Evolutionary conservation across 2,329 filamentous ascomycete genomes (phyloP).

Genomic region (Macrophomina pseudophaseolina): DNA sequence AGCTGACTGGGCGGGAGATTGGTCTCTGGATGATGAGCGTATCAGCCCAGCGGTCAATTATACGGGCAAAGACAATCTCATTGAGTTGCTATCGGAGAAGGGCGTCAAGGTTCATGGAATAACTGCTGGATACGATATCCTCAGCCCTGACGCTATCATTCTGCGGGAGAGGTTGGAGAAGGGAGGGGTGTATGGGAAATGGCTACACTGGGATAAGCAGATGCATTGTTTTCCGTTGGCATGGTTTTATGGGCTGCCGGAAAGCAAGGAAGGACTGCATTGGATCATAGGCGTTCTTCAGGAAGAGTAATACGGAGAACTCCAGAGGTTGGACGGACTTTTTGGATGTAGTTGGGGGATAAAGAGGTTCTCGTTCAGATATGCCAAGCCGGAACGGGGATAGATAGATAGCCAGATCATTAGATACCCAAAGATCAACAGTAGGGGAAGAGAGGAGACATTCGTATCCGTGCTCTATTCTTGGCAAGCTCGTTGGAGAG

Average conservation of each 20-base stretch:
- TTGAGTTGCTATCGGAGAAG: conserved; percentile 40
- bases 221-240: conserved; percentile 66
- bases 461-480: not conserved
- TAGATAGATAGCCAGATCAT: not conserved
- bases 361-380: not conserved
- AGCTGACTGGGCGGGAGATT: conserved; percentile 48
- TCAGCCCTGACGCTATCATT: conserved; percentile 57
- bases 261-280: conserved; percentile 52
- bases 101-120: conserved; percentile 59
- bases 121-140: conserved; percentile 58
- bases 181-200: conserved; percentile 55
- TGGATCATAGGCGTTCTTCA: conserved; percentile 51
- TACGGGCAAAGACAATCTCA: conserved; percentile 45
- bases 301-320: not conserved
- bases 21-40: conserved; percentile 50
- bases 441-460: not conserved
- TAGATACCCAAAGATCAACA: not conserved
- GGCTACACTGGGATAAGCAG: conserved; percentile 64
- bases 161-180: conserved; percentile 55
- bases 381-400: not conserved
- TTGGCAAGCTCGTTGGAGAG: too few relatives aligned
- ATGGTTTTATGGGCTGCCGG: conserved; percentile 54
- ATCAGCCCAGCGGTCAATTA: conserved; percentile 52
- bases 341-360: not conserved
- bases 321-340: not conserved